These are phyloP conservation scores for Mortierella sp. DNA, from an alignment of 371 early-diverging fungal species.

Conservation along the genomic window DNA sequence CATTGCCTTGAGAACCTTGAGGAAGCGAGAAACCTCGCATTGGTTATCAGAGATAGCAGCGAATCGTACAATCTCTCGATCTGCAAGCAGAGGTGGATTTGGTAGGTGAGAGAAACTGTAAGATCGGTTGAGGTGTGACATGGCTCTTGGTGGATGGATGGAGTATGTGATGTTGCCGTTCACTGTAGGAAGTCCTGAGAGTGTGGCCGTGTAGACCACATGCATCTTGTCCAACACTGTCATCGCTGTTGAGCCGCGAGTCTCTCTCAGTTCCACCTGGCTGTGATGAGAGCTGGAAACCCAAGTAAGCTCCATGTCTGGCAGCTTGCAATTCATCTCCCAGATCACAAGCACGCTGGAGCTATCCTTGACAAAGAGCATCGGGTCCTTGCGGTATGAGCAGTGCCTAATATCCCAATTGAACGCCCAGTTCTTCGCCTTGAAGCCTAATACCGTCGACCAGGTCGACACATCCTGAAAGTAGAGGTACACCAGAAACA, in stretches of 20 bases:
- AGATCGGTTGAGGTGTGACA: slow-evolving; percentile 28
- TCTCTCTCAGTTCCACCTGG: slow-evolving; percentile 6
- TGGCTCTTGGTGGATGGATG: slow-evolving; percentile 32
- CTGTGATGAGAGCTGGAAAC: slow-evolving; percentile 5
- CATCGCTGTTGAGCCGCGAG: slow-evolving; percentile 31
- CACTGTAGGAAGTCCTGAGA: slow-evolving; percentile 56
- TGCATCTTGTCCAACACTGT: slow-evolving; percentile 58
- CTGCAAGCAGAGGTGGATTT: slow-evolving; percentile 33
- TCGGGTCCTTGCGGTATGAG: slow-evolving; percentile 64
- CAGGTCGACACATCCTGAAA: slow-evolving; percentile 53
- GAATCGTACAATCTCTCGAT: slow-evolving; percentile 61
- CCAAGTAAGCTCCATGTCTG: slow-evolving; percentile 61
- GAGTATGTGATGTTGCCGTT: slow-evolving; percentile 55
- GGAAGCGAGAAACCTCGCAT: slow-evolving; percentile 65
- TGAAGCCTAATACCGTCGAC: slow-evolving; percentile 58
- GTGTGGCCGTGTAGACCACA: slow-evolving; percentile 60
- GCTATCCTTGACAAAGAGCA: slow-evolving; percentile 64
- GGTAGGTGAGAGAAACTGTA: slow-evolving; percentile 43
- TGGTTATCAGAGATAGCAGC: slow-evolving; percentile 73
- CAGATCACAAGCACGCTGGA: slow-evolving; percentile 65
- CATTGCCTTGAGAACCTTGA: slow-evolving; percentile 59
- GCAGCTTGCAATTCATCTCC: slow-evolving; percentile 66
- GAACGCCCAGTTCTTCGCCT: slow-evolving; percentile 62
- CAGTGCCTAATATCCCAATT: slow-evolving; percentile 64
- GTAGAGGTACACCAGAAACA: slow-evolving; percentile 51